Base-by-base conservation (phyloP, 2,329 filamentous ascomycete species). In the Pseudogymnoascus sp. region DNA sequence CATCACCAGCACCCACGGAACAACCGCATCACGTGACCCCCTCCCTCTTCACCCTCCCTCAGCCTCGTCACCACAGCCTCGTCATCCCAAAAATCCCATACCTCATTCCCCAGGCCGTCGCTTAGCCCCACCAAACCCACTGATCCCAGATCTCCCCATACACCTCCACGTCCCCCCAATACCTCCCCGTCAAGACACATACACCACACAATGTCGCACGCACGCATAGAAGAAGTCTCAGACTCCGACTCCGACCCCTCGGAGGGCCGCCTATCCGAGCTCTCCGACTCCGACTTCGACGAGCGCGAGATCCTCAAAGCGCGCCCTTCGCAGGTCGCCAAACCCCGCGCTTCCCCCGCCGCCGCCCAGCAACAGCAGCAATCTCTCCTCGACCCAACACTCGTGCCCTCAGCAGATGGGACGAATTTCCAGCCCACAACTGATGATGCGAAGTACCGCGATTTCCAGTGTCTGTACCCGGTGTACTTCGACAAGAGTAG, bases 401-500 rank as follows among this genome's bases (percentile, higher is more conserved):
- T 65, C 14, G 73, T 66, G 69, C 74, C 62, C 53, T 40, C 46
- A 9, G 69, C 68, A 69, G 75, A 69, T 68, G 69, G 69, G 64
- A 74, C 71, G 67, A 74, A 68, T 71, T 75, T 75, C 70, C 67
- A 75, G 56, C 65, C 70, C 61, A 69, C 74, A 63, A 76, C 79
- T 68, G 79, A 85, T 74, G 77, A 82, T 61, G 73, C 78, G 67
- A 77, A 80, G 69, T 88, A 91, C 75, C 90, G 88, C 72, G 80
- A 86, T 76, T 96, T 87, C 79, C 89, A 95, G 76, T 93, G 91
- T 77, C 82, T 99, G 25, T 99, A 99, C 79, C 93, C 95, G 0
- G 79, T 97, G 65, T 99, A 99, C 82, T 99, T 99, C 72, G 93
- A 97, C 81, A 83, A 82, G 67, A 80, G 80, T 23, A 86, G 90